A percentile compares a stretch with the other conserved stretches of the same genome.
phyloP scores from a whole-genome alignment of 352 stramenopile genomes.

The Globisporangium megalacanthum region DNA sequence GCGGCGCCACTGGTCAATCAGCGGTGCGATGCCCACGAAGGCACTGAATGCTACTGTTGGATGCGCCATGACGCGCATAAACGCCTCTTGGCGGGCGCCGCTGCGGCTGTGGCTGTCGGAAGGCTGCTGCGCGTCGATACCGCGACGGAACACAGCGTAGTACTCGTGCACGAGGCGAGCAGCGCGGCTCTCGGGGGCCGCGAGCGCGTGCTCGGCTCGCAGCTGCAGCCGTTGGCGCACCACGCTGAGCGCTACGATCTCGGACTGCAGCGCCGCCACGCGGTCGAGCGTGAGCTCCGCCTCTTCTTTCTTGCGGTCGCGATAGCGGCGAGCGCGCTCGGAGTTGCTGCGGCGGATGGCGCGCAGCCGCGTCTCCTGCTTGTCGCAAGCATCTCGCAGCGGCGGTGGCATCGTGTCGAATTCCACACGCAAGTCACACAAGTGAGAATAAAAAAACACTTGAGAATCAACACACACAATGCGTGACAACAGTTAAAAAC shows the following conservation, averaged over 20 bases:
- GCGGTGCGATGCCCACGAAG: slow-evolving; percentile 11
- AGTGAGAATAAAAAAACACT: no score
- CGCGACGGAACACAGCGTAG: slow-evolving; percentile 30
- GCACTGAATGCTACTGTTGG: slow-evolving; percentile 18
- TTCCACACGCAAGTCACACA: no score
- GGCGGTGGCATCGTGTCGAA: not conserved
- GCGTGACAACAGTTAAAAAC: not conserved
- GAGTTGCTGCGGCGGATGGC: slow-evolving; percentile 14
- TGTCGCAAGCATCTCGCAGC: not conserved
- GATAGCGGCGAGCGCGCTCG: slow-evolving; percentile 14
- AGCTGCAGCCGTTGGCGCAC: slow-evolving; percentile 12
- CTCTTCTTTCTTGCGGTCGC: slow-evolving; percentile 12
- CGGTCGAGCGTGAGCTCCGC: not conserved
- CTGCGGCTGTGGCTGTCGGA: not conserved
- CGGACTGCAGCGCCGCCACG: slow-evolving; percentile 14
- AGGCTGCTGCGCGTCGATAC: slow-evolving; percentile 4
- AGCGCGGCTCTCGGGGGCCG: slow-evolving; percentile 12
- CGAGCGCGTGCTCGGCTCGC: slow-evolving; percentile 13
- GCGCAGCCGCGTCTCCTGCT: slow-evolving; percentile 6
- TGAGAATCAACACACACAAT: no score
- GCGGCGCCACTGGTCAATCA: slow-evolving; percentile 25
- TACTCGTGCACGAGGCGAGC: slow-evolving; percentile 31
- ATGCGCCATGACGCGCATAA: slow-evolving; percentile 21
- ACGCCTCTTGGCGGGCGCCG: slow-evolving; percentile 17
- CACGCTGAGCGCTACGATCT: slow-evolving; percentile 19